phyloP scores from a whole-genome alignment of 1,139 yeast species.

The Candida anutae region DNA sequence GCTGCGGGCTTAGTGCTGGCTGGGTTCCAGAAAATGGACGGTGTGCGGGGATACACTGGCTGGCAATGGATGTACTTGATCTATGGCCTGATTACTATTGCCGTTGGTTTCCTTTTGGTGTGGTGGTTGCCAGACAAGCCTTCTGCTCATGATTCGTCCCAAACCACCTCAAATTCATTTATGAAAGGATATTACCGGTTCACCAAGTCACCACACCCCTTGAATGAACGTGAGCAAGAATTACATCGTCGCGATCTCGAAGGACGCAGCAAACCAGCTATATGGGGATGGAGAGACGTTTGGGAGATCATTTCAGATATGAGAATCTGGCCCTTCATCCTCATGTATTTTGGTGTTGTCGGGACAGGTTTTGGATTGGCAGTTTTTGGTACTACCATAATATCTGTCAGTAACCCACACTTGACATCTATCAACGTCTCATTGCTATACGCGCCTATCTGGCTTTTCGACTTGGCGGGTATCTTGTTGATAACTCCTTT shows the following conservation, averaged over 20 bases:
- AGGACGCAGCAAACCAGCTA: slow-evolving; percentile 31
- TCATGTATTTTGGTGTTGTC: slow-evolving; percentile 90
- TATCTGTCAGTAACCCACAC: slow-evolving; percentile 53
- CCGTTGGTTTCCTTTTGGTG: slow-evolving; percentile 54
- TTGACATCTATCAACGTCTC: slow-evolving; percentile 65
- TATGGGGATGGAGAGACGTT: slow-evolving; percentile 61
- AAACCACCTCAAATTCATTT: slow-evolving; percentile 8
- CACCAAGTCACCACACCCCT: slow-evolving; percentile 42
- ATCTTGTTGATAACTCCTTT: slow-evolving; percentile 71
- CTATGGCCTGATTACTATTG: slow-evolving; percentile 67
- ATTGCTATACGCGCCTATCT: slow-evolving; percentile 77
- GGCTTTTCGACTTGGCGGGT: slow-evolving; percentile 82
- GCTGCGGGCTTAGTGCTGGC: slow-evolving; percentile 83
- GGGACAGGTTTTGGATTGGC: slow-evolving; percentile 85
- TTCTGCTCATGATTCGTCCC: slow-evolving; percentile 5
- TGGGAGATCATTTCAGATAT: slow-evolving; percentile 49
- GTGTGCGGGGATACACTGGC: slow-evolving; percentile 60
- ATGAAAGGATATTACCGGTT: slow-evolving; percentile 12
- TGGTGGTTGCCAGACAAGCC: slow-evolving; percentile 84
- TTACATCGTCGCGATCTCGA: slow-evolving; percentile 63
- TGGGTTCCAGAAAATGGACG: slow-evolving; percentile 81
- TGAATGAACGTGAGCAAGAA: slow-evolving; percentile 43
- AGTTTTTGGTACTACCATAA: slow-evolving; percentile 80
- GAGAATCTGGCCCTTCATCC: slow-evolving; percentile 70
- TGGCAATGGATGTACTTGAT: slow-evolving; percentile 86